Evolutionary conservation across 768 basidiomycete genomes (phyloP).

Genomic region (Leucocoprinus leucothites): DNA sequence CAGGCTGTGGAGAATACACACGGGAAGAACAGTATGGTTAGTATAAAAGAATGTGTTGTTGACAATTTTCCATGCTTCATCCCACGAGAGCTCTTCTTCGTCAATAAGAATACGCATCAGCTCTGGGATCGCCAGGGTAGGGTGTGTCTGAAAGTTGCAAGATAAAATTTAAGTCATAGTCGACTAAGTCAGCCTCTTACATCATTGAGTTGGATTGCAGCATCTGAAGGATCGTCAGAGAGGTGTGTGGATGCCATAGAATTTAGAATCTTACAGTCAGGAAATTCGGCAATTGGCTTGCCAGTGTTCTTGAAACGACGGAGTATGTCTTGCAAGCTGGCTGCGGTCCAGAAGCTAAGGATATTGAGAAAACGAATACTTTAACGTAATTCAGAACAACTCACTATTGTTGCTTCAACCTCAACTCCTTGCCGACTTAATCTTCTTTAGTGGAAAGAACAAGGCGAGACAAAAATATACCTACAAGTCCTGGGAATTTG

Average conservation of each 20-base stretch:
- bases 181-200: constrained; percentile 35
- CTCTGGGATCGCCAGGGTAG: constrained; percentile 92
- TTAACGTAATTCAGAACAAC: constrained; percentile 13
- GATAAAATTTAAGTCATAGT: constrained; percentile 1
- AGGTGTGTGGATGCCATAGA: neutral
- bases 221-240: constrained; percentile 41
- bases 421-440: constrained; percentile 79
- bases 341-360: constrained; percentile 79
- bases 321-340: constrained; percentile 84
- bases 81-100: constrained; percentile 87
- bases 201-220: constrained; percentile 95
- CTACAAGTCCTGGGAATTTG: constrained; percentile 37
- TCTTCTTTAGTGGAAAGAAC: neutral
- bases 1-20: constrained; percentile 27
- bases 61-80: constrained; percentile 83
- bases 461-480: constrained; percentile 13
- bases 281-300: constrained; percentile 75
- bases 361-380: neutral
- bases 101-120: constrained; percentile 90
- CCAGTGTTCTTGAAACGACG: constrained; percentile 90
- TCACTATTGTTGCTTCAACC: constrained; percentile 92
- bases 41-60: constrained; percentile 94
- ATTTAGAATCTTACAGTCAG: constrained; percentile 61
- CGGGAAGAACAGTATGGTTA: constrained; percentile 91
- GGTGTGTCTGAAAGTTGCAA: constrained; percentile 73